phyloP scores from a whole-genome alignment of 768 basidiomycete species.

The Leccinellum luteum region DNA sequence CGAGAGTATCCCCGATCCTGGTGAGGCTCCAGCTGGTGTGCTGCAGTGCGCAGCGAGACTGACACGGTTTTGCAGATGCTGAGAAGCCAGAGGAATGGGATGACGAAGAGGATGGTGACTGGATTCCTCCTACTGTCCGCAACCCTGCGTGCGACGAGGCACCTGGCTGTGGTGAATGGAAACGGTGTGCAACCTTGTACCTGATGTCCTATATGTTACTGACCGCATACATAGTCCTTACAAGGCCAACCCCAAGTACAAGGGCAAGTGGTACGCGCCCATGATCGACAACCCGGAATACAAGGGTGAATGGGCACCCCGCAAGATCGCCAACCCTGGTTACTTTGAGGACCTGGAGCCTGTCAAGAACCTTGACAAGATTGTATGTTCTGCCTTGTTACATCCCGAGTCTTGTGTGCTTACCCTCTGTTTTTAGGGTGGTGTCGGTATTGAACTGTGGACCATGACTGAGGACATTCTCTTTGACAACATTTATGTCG shows the following conservation, averaged over 20 bases:
- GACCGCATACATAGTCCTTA: slow-evolving; percentile 48
- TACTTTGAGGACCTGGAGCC: slow-evolving; percentile 89
- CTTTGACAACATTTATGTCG: slow-evolving; percentile 92
- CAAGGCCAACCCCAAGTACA: slow-evolving; percentile 93
- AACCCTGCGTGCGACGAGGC: slow-evolving; percentile 91
- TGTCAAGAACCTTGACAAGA: slow-evolving; percentile 79
- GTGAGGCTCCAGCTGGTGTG: slow-evolving; percentile 36
- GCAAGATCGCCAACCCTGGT: slow-evolving; percentile 85
- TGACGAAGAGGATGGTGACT: slow-evolving; percentile 98
- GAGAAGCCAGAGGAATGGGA: slow-evolving; percentile 99
- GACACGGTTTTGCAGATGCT: slow-evolving; percentile 47
- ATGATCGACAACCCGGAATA: slow-evolving; percentile 96
- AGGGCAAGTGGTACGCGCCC: slow-evolving; percentile 97
- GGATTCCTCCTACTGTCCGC: slow-evolving; percentile 84
- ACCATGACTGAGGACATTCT: slow-evolving; percentile 97
- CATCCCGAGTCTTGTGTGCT: background rate
- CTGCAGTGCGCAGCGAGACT: background rate
- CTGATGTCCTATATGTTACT: background rate
- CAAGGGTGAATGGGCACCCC: slow-evolving; percentile 92
- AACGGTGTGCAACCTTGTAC: slow-evolving; percentile 44
- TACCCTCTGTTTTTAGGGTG: slow-evolving; percentile 50
- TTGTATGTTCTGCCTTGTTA: slow-evolving; percentile 47
- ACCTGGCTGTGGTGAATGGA: slow-evolving; percentile 96
- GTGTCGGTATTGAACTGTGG: slow-evolving; percentile 98
- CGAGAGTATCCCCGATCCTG: slow-evolving; percentile 79